These are phyloP conservation scores for Hyphopichia fennica DNA, from an alignment of 1,139 yeast species.

Conservation along the genomic window DNA sequence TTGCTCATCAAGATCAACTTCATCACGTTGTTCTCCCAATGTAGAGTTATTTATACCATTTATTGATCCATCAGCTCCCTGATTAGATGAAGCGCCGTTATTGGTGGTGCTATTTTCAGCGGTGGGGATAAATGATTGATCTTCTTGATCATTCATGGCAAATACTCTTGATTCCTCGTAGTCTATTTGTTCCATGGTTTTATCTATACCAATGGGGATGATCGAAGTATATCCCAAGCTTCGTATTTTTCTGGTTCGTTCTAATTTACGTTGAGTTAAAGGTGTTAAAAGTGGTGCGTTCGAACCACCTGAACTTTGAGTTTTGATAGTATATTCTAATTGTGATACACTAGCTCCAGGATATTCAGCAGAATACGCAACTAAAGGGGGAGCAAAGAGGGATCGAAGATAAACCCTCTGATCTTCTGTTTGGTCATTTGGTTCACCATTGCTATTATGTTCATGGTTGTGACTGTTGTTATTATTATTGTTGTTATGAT, in stretches of 20 bases:
- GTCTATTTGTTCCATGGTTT: constrained; percentile 53
- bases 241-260: constrained; percentile 42
- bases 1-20: constrained; percentile 48
- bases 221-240: constrained; percentile 50
- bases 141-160: constrained; percentile 13
- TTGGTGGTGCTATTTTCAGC: constrained; percentile 11
- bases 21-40: constrained; percentile 11
- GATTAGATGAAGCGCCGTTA: constrained; percentile 7
- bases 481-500: constrained; percentile 5
- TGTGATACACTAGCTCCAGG: constrained; percentile 46
- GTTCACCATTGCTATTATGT: constrained; percentile 6
- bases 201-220: constrained; percentile 56
- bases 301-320: constrained; percentile 10
- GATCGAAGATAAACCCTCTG: constrained; percentile 18
- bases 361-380: constrained; percentile 51
- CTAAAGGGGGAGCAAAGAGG: constrained; percentile 51
- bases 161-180: constrained; percentile 18
- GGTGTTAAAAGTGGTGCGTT: constrained; percentile 24
- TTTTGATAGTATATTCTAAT: constrained; percentile 31
- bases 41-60: constrained; percentile 3
- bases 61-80: constrained; percentile 5
- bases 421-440: constrained; percentile 17
- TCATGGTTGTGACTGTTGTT: constrained; percentile 3
- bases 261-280: constrained; percentile 35
- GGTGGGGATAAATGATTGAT: constrained; percentile 10